Base-by-base conservation (phyloP, 176 grass and related monocot genomes). In the Leersia perrieri region DNA sequence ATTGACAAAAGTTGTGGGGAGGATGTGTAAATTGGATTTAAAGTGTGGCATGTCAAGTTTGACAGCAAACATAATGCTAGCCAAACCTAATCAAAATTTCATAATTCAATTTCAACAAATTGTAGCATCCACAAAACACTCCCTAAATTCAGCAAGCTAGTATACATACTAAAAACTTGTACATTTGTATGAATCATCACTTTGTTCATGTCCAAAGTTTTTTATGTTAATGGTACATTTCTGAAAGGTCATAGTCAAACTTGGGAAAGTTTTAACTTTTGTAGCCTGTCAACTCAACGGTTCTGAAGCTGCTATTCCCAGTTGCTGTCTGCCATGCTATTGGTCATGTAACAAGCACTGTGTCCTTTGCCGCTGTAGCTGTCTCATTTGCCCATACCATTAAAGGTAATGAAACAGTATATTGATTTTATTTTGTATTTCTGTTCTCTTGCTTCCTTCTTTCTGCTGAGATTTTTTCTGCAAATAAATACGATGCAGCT, bases 371-470 rank as follows among this genome's bases (percentile, higher is more conserved):
- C 85, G 77, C 94, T 41, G 94, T 97, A 67, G 90, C 94, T 58
- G 94, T 97, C 49, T 97, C 94, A 77, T 97, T 97, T 77, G 85
- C 90, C 33, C 94, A 97, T 69, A 97, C 94, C 60, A 87, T 97
- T 80, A 97, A 97, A 89, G 79, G 94, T 97, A 83, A 14, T 63
- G 60, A 39, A 80, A 73, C 66, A 33, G 61, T 72, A 47, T 78
- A 23, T 64, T 68, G 23, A 14, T 86, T 89, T 73, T 72, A 64
- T 65, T 67, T 32, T 29, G 75, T 23, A 27, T 5, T 36, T 60
- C 82, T 47, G 15, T 36, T 28, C 11, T 9, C 3, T 22, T 23
- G 9, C 79, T 29, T 70, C 34, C 32, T 87, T 78, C 4, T 34
- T 22, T 78, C 30, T 63, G 42, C 63, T 79, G 28, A 78, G 33